Conservation (phyloP, 768 basidiomycete species). For the Hygrophorus russula region DNA sequence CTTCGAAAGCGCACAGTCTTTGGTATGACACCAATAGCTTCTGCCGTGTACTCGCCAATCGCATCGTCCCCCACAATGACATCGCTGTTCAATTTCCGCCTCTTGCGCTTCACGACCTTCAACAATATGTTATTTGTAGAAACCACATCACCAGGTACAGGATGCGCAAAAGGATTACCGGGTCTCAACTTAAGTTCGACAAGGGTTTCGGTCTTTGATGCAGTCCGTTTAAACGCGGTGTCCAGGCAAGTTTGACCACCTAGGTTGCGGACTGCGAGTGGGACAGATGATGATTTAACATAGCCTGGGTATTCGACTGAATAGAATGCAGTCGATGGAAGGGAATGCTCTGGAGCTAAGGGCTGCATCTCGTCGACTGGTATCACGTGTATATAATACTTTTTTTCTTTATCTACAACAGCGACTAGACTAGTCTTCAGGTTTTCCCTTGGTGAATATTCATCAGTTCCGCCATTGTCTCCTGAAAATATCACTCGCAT, state of each 20-base stretch:
- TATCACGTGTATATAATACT: background rate
- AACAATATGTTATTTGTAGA: constrained; percentile 73
- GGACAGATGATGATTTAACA: constrained; percentile 49
- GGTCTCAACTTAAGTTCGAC: constrained; percentile 73
- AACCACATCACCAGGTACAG: constrained; percentile 72
- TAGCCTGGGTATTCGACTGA: constrained; percentile 91
- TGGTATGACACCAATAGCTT: constrained; percentile 62
- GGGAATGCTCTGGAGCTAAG: constrained; percentile 20
- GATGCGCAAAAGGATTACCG: constrained; percentile 71
- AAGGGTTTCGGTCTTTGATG: constrained; percentile 48
- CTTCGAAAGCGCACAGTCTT: constrained; percentile 88
- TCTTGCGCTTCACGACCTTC: constrained; percentile 68
- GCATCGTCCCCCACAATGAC: constrained; percentile 17
- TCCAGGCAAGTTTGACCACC: constrained; percentile 67
- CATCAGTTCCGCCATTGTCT: constrained; percentile 34
- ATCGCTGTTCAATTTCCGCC: constrained; percentile 25
- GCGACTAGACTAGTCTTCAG: background rate
- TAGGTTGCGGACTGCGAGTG: constrained; percentile 49
- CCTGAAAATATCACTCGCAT: constrained; percentile 20
- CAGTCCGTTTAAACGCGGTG: constrained; percentile 60
- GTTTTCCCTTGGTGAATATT: constrained; percentile 13
- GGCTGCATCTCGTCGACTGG: constrained; percentile 9
- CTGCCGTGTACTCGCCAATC: constrained; percentile 62
- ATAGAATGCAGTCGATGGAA: constrained; percentile 55
- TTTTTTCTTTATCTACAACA: background rate